Percentiles rank a stretch among this genome's conserved stretches.
These are phyloP conservation scores for Paraglomus occultum DNA, from an alignment of 192 early-diverging fungal genomes.

Conservation along the genomic window DNA sequence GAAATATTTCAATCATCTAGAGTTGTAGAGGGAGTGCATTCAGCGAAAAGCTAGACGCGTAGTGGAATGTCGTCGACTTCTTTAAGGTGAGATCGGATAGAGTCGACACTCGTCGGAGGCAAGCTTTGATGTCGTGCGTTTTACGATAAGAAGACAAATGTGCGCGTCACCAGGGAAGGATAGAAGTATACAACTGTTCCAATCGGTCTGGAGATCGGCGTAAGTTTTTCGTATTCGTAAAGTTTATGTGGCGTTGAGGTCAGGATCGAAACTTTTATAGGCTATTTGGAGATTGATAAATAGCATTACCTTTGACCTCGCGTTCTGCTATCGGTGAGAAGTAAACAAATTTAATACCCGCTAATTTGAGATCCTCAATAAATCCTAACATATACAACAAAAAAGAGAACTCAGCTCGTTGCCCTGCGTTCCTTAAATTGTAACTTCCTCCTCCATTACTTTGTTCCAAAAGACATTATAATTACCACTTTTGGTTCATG, in stretches of 20 bases:
- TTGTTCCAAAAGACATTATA: too few relatives aligned
- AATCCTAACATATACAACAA: constrained; percentile 57
- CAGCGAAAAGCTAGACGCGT: constrained; percentile 98
- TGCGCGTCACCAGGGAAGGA: constrained; percentile 67
- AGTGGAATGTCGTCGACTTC: constrained; percentile 97
- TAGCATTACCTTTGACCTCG: constrained; percentile 78
- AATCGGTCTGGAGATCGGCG: constrained; percentile 97
- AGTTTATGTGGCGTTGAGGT: background rate
- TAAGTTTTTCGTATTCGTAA: constrained; percentile 57
- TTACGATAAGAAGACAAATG: constrained; percentile 71
- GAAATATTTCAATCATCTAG: constrained; percentile 94
- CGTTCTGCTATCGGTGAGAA: constrained; percentile 89
- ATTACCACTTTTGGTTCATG: constrained; percentile 87
- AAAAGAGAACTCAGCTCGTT: background rate
- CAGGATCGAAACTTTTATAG: background rate
- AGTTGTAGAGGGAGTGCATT: constrained; percentile 76
- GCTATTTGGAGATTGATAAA: background rate
- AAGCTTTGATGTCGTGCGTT: constrained; percentile 95
- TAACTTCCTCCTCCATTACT: background rate
- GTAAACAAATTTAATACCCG: constrained; percentile 98
- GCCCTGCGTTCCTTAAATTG: background rate
- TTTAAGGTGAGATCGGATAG: constrained; percentile 83
- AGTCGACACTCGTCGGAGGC: constrained; percentile 89
- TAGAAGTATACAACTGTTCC: constrained; percentile 98
- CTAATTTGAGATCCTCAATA: constrained; percentile 93